Evolutionary conservation across 106 monocot genomes (phyloP), one percentile per base, ranked within the genome.

Genomic region (Platanthera guangdongensis): DNA sequence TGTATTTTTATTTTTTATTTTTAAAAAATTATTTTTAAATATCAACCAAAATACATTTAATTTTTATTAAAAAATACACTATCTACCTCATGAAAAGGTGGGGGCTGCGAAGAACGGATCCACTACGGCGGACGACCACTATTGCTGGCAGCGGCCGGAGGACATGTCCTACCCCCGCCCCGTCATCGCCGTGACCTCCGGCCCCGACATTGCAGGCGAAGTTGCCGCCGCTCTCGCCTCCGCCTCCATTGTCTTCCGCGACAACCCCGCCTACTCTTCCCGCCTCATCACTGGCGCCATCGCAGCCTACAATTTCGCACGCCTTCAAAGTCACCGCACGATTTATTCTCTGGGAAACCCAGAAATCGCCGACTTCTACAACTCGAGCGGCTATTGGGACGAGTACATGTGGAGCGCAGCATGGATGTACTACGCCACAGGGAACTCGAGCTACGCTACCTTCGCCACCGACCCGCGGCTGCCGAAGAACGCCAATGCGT

Each of bases 361-460:
- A 2, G 7, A 53, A 51, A 85, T 84, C 9, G 84, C 77, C 32
- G 68, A 57, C 11, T 96, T 80, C 84, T 96, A 96, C 89, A 93
- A 96, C 80, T 96, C 96, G 3, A 84, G 86, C 5, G 85, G 91
- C 7, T 96, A 91, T 87, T 96, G 83, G 83, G 96, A 96, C 70
- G 93, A 96, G 84, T 93, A 85, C 82, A 93, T 96, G 84, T 96
- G 96, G 96, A 78, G 88, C 46, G 85, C 87, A 2, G 89, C 89
- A 15, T 96, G 96, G 96, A 84, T 96, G 88, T 93, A 82, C 84
- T 93, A 93, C 46, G 96, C 96, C 54, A 87, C 90, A 7, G 96
- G 96, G 9, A 96, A 96, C 83, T 71, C 32, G 22, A 96, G 86
- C 75, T 86, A 85, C 78, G 48, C 86, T 9, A 19, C 62, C 0